Percentiles rank a stretch among this genome's conserved stretches.
These are phyloP conservation scores for Schwanniomyces occidentalis DNA, from an alignment of 805 yeast species.

Conservation along the genomic window DNA sequence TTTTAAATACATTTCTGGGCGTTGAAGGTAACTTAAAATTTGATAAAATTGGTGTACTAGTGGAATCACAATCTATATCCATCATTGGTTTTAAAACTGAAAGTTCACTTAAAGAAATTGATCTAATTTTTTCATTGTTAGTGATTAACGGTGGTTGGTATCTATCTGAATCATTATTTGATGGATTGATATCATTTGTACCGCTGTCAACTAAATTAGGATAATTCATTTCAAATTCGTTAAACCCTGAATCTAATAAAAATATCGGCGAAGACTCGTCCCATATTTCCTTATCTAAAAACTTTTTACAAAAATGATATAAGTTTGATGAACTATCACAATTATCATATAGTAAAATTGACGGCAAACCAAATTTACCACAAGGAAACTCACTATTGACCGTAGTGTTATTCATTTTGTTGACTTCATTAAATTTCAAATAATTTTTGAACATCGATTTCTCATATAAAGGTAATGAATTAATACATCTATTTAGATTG, in stretches of 20 bases:
- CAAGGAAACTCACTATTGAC: constrained; percentile 13
- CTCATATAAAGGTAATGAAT: constrained; percentile 58
- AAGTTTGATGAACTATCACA: constrained; percentile 38
- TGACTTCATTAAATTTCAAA: constrained; percentile 16
- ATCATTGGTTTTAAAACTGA: background rate
- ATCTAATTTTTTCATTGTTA: background rate
- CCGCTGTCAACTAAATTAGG: constrained; percentile 24
- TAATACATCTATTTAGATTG: constrained; percentile 60
- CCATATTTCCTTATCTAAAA: constrained; percentile 27
- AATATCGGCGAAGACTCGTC: constrained; percentile 19
- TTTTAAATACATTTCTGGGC: constrained; percentile 35
- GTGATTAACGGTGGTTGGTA: constrained; percentile 7
- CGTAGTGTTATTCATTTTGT: background rate
- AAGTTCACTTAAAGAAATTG: background rate
- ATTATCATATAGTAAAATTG: constrained; percentile 50
- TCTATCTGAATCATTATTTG: background rate
- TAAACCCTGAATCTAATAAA: constrained; percentile 45
- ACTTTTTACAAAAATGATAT: constrained; percentile 49
- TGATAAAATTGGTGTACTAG: constrained; percentile 42
- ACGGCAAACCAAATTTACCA: constrained; percentile 34
- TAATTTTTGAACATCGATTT: constrained; percentile 41
- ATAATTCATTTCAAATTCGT: constrained; percentile 25
- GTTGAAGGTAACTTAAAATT: constrained; percentile 55
- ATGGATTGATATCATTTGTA: background rate
- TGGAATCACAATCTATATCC: background rate